Evolutionary conservation across 129 eudicot genomes (phyloP).

Genomic region (Chrysanthemum makinoi): DNA sequence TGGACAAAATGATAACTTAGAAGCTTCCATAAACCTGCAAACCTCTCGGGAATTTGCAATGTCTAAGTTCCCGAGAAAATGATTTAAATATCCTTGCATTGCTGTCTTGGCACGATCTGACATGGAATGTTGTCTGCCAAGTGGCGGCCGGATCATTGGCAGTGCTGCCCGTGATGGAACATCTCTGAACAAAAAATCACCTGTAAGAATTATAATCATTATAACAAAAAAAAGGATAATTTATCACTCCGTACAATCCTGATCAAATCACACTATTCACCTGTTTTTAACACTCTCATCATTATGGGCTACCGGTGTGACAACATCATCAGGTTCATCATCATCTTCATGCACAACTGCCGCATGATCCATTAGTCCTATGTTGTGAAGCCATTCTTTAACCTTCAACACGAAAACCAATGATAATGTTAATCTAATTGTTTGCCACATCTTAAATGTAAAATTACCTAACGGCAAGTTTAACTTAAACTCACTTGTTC

Average conservation of each 20-base stretch:
- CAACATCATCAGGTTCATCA: conserved; percentile 80
- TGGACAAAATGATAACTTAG: conserved; percentile 80
- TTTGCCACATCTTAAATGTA: neutral
- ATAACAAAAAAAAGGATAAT: conserved; percentile 37
- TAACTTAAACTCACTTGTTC: conserved; percentile 61
- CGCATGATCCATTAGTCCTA: conserved; percentile 80
- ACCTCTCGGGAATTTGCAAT: conserved; percentile 95
- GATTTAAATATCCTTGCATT: conserved; percentile 95
- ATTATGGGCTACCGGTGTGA: conserved; percentile 40
- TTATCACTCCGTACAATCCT: conserved; percentile 20
- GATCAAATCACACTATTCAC: conserved; percentile 36
- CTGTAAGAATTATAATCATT: conserved; percentile 68
- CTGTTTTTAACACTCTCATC: conserved; percentile 85
- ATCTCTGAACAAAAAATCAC: conserved; percentile 96
- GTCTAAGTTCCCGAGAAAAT: conserved; percentile 84
- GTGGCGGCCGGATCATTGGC: conserved; percentile 86
- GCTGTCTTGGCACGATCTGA: conserved; percentile 87
- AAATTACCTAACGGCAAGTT: too few species aligned
- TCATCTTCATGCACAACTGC: conserved; percentile 82
- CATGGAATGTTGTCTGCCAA: conserved; percentile 91
- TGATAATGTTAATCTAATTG: neutral
- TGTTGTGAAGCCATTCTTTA: conserved; percentile 95
- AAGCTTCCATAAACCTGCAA: conserved; percentile 93
- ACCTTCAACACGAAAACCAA: conserved; percentile 45
- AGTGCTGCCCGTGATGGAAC: conserved; percentile 96